Evolutionary conservation across 2,329 filamentous ascomycete species (phyloP), one percentile per base, ranked within the genome.

Genomic region (Erysiphe pulchra): DNA sequence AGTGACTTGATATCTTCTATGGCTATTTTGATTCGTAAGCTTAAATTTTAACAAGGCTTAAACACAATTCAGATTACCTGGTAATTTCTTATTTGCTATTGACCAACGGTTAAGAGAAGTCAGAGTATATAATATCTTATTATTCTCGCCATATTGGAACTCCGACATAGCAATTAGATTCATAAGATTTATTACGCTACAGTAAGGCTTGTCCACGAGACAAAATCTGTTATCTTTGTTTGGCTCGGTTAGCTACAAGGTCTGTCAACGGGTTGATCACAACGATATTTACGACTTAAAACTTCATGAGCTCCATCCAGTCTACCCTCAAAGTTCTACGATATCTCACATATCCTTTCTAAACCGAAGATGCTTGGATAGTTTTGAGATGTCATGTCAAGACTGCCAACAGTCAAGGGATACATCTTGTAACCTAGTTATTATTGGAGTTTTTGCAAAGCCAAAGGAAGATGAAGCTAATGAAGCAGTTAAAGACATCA

Each of bases 21-120:
- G 31, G 73, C 71, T 72, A 50, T 31, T 42, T 51, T 28, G 13
- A 14, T 24, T 24, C n/a, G 37, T 46, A 31, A 46, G 37, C 24
- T 33, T 41, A 10, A 17, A 36, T 44, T 14, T 18, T 34, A 17
- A 12, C 4, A 8, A 41, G 11, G 16, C 12, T 75, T 68, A 31
- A 73, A 70, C 72, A 50, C 24, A 42, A 51, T 28, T 13, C 38
- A 55, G 31, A 50, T 49, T 60, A 80, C 75, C 62, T 54, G 84
- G 82, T 32, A 90, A 66, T 49, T 77, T 70, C 57, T 74, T 78
- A 56, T 76, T 75, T 49, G 77, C 65, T 53, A 85, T 75, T 37
- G 83, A 92, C 86, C 86, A 94, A 53, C 86, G 69, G 60, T 77
- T 78, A 50, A 93, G 64, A 38, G 78, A 73, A 14, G 83, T 92